phyloP scores from a whole-genome alignment of 305 asterid genomes.

The Rubia tinctorum region DNA sequence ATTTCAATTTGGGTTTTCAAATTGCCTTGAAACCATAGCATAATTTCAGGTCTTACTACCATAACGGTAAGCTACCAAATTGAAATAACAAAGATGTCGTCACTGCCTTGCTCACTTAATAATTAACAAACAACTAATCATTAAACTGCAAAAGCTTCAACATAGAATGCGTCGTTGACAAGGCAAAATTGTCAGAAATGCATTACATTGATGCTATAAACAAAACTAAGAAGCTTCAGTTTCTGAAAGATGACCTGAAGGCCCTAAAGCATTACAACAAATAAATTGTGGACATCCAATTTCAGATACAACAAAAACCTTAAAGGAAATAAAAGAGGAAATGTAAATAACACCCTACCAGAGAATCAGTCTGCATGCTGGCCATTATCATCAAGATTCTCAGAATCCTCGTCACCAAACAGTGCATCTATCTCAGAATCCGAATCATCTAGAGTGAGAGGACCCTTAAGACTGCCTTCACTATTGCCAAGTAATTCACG shows the following conservation, averaged over 20 bases:
- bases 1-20: not conserved
- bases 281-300: not conserved
- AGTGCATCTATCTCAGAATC: conserved; percentile 52
- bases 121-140: not conserved
- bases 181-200: not conserved
- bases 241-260: not conserved
- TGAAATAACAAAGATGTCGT: not conserved
- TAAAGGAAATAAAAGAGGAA: not conserved
- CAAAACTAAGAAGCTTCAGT: not conserved
- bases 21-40: not conserved
- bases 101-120: not conserved
- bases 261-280: not conserved
- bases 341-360: conserved; percentile 43
- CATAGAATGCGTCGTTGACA: not conserved
- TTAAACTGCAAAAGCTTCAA: not conserved
- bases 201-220: not conserved
- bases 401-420: conserved; percentile 51
- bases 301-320: not conserved
- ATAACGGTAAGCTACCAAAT: no score
- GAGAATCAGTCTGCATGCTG: conserved; percentile 49
- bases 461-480: conserved; percentile 75
- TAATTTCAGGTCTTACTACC: not conserved
- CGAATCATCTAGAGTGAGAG: conserved; percentile 55
- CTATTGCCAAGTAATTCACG: conserved; percentile 83
- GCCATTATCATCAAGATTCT: conserved; percentile 49